These are phyloP conservation scores for Pinus albicaulis DNA, from an alignment of 75 land plant species.

Conservation along the genomic window DNA sequence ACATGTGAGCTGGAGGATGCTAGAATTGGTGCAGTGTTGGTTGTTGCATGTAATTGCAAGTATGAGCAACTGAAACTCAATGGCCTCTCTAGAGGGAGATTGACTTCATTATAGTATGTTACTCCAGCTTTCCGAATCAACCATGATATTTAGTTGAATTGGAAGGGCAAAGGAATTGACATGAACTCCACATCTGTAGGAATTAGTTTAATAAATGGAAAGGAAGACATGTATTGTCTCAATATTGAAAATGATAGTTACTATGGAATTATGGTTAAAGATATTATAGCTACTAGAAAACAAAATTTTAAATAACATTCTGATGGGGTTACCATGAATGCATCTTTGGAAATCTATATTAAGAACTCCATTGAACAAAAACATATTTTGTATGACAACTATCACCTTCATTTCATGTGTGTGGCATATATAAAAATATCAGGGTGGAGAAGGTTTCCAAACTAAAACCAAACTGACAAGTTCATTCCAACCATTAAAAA, in stretches of 20 bases:
- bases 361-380: slow-evolving; percentile 70
- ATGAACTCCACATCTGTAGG: slow-evolving; percentile 23
- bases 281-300: slow-evolving; percentile 15
- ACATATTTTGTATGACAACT: slow-evolving; percentile 71
- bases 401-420: slow-evolving; percentile 70
- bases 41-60: slow-evolving; percentile 68
- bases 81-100: slow-evolving; percentile 18
- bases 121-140: slow-evolving; percentile 79
- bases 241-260: slow-evolving; percentile 24
- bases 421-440: slow-evolving; percentile 28
- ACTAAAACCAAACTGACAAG: slow-evolving; percentile 21
- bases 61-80: slow-evolving; percentile 20
- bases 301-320: slow-evolving; percentile 39
- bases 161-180: slow-evolving; percentile 45
- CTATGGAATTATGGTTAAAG: slow-evolving; percentile 18
- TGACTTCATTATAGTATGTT: slow-evolving; percentile 56
- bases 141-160: slow-evolving; percentile 69
- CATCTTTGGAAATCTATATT: slow-evolving; percentile 42
- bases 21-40: slow-evolving; percentile 55
- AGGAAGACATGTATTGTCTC: slow-evolving; percentile 50
- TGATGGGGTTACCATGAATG: slow-evolving; percentile 33
- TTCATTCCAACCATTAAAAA: slow-evolving; percentile 35
- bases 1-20: slow-evolving; percentile 23
- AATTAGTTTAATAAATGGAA: slow-evolving; percentile 41
- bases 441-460: slow-evolving; percentile 33